A percentile compares a stretch with the other conserved stretches of the same genome.
Evolutionary conservation across 345 rosid genomes (phyloP).

Genomic region (Abelmoschus esculentus): DNA sequence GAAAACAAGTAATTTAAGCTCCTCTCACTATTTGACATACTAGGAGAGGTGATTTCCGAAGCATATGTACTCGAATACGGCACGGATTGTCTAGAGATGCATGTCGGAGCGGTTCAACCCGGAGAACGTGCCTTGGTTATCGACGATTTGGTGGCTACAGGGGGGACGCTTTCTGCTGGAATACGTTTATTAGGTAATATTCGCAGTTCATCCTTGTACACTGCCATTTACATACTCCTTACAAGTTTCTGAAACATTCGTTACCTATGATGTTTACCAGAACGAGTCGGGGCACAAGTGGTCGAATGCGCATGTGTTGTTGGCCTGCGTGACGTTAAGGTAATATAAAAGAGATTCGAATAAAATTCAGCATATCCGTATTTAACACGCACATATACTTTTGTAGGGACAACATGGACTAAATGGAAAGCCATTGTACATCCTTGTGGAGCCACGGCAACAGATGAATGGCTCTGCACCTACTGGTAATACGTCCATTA

Average conservation of each 20-base stretch:
- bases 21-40: not conserved
- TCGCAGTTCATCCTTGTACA: not conserved
- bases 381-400: not conserved
- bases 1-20: not conserved
- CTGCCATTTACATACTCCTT: not conserved
- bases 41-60: slow-evolving; percentile 71
- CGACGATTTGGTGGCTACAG: slow-evolving; percentile 86
- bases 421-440: slow-evolving; percentile 59
- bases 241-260: not conserved
- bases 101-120: slow-evolving; percentile 60
- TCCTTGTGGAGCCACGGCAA: slow-evolving; percentile 73
- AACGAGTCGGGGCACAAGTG: slow-evolving; percentile 58
- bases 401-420: slow-evolving; percentile 59
- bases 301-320: slow-evolving; percentile 74
- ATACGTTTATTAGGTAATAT: slow-evolving; percentile 62
- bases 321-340: slow-evolving; percentile 73
- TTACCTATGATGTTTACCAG: slow-evolving; percentile 18
- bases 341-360: slow-evolving; percentile 1
- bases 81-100: slow-evolving; percentile 77
- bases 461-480: slow-evolving; percentile 6
- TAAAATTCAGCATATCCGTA: not conserved
- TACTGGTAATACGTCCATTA: not conserved
- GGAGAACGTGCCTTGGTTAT: slow-evolving; percentile 64
- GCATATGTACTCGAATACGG: slow-evolving; percentile 80
- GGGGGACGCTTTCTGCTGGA: slow-evolving; percentile 82